A percentile compares a stretch with the other conserved stretches of the same genome.
Conservation (phyloP, 164 flowering plant genomes). For the Akebia trifoliata region DNA sequence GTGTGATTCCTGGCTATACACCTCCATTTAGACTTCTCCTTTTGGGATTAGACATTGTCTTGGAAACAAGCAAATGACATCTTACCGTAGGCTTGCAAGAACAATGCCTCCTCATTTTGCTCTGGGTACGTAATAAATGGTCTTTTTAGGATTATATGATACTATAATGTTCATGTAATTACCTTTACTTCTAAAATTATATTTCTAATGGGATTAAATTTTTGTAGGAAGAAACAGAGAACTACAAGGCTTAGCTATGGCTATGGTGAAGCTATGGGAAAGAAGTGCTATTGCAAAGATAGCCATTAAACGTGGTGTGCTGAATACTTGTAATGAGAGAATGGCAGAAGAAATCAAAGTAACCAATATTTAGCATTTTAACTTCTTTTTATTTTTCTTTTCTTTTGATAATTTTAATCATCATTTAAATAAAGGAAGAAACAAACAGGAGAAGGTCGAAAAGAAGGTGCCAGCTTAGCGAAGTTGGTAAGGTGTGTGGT, state of each 20-base stretch:
- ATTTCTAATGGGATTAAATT: constrained; percentile 6
- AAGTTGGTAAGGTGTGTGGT: too few species aligned
- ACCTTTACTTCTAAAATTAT: constrained; percentile 4
- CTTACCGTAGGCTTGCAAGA: constrained; percentile 66
- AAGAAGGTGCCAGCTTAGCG: too few species aligned
- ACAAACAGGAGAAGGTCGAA: too few species aligned
- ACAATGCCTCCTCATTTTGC: constrained; percentile 86
- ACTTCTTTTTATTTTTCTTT: constrained; percentile 1
- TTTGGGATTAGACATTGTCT: constrained; percentile 47
- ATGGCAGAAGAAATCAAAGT: constrained; percentile 98
- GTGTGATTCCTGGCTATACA: constrained; percentile 53
- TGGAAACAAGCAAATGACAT: constrained; percentile 58
- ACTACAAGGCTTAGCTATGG: constrained; percentile 80
- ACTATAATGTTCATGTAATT: not conserved
- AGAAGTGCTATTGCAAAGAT: constrained; percentile 86
- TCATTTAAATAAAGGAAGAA: not conserved
- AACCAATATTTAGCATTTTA: constrained; percentile 10
- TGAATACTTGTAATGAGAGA: constrained; percentile 76
- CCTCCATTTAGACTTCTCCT: constrained; percentile 82
- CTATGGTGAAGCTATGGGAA: constrained; percentile 95
- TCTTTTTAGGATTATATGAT: not conserved
- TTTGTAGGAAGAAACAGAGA: constrained; percentile 71
- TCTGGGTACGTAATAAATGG: constrained; percentile 46
- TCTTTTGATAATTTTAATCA: not conserved
- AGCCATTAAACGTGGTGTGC: constrained; percentile 90